Evolutionary conservation across 306 rosid species (phyloP).

Genomic region (Pachyrhizus erosus): DNA sequence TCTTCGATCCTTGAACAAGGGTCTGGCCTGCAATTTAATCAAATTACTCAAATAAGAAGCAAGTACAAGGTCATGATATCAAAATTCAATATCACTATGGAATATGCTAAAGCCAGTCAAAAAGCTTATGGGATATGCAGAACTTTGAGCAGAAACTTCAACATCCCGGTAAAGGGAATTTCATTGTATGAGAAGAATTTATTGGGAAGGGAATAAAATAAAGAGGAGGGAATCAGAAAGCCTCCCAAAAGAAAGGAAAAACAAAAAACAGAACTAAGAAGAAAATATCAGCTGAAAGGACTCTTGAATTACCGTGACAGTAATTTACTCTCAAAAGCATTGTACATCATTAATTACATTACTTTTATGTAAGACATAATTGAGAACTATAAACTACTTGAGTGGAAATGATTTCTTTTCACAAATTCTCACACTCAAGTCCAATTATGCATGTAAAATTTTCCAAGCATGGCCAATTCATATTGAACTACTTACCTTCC

Average conservation of each 20-base stretch:
- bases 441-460: background rate
- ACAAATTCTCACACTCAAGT: background rate
- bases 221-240: background rate
- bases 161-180: slow-evolving; percentile 4
- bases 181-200: background rate
- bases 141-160: slow-evolving; percentile 13
- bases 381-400: slow-evolving; percentile 24
- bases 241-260: slow-evolving; percentile 12
- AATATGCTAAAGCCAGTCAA: background rate
- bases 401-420: slow-evolving; percentile 28
- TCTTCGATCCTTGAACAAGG: slow-evolving; percentile 70
- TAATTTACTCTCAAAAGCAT: background rate
- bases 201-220: background rate
- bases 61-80: slow-evolving; percentile 1
- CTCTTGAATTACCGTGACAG: slow-evolving; percentile 16
- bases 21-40: slow-evolving; percentile 67
- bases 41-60: background rate
- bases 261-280: background rate
- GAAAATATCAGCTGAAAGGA: background rate
- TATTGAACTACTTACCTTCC: slow-evolving; percentile 5
- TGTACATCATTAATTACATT: slow-evolving; percentile 3
- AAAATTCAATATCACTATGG: background rate
- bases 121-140: background rate
- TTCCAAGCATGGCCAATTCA: slow-evolving; percentile 15
- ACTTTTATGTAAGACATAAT: background rate